Percentiles rank a stretch among this genome's conserved stretches.
Conservation (phyloP, 257 asterid species). For the Ligustrum vulgare region DNA sequence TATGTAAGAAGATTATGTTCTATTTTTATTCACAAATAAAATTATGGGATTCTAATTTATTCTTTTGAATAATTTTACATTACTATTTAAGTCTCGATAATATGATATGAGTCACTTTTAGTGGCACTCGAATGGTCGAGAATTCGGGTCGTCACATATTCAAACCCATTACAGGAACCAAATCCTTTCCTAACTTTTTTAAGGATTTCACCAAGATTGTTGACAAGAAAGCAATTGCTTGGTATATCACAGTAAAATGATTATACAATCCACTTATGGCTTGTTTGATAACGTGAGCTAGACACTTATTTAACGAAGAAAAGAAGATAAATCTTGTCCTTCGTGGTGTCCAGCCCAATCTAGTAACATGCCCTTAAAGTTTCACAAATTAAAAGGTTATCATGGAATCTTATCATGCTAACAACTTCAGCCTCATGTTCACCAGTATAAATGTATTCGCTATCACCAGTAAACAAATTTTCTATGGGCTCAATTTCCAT, state of each 20-base stretch:
- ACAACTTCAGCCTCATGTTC: conserved; percentile 32
- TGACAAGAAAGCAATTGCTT: neutral
- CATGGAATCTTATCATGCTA: conserved; percentile 21
- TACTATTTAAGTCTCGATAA: too few species aligned
- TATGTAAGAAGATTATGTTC: too few species aligned
- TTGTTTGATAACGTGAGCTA: neutral
- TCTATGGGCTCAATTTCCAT: too few species aligned
- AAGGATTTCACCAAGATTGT: neutral
- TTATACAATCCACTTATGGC: neutral
- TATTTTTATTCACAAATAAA: too few species aligned
- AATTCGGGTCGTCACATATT: too few species aligned
- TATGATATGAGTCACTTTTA: too few species aligned
- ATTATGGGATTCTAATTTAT: too few species aligned
- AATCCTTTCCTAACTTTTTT: neutral
- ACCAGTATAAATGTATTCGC: conserved; percentile 30
- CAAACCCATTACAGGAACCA: neutral
- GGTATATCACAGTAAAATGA: neutral
- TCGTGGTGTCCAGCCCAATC: neutral
- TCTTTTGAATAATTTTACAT: too few species aligned
- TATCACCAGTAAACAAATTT: conserved; percentile 31
- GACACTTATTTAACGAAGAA: neutral
- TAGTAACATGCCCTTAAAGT: neutral
- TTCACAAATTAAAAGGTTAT: neutral
- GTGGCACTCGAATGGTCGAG: too few species aligned
- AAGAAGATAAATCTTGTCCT: neutral